Conservation (phyloP, 768 basidiomycete genomes). For the Clitopilus hobsonii region DNA sequence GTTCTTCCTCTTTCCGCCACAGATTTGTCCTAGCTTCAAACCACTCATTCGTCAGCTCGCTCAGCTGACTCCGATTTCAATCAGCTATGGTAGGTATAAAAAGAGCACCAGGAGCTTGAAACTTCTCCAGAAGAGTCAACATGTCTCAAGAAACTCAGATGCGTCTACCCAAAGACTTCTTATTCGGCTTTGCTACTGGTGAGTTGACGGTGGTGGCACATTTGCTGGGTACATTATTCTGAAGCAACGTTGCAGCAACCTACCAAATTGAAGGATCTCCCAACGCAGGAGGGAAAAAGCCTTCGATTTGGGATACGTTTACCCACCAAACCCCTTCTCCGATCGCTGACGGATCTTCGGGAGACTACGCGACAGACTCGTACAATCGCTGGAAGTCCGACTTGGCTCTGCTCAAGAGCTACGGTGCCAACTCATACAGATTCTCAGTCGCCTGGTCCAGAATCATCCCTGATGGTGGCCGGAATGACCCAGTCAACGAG, state of each 20-base stretch:
- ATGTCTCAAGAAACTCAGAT: not conserved
- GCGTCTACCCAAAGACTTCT: slow-evolving; percentile 26
- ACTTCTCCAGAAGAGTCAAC: not conserved
- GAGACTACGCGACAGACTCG: slow-evolving; percentile 67
- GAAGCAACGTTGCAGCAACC: slow-evolving; percentile 35
- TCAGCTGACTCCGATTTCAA: not conserved
- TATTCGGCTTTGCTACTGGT: slow-evolving; percentile 33
- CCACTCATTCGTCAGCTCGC: not conserved
- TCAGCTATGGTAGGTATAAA: too few species aligned
- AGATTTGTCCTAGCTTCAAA: not conserved
- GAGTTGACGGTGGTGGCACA: not conserved
- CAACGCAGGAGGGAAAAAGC: slow-evolving; percentile 47
- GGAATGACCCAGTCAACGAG: slow-evolving; percentile 58
- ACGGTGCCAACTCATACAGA: slow-evolving; percentile 68
- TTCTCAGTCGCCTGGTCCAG: slow-evolving; percentile 75
- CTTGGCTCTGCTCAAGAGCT: slow-evolving; percentile 52
- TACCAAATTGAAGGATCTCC: slow-evolving; percentile 76
- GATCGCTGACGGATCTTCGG: slow-evolving; percentile 57
- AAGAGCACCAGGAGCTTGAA: too few species aligned
- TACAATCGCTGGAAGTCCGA: slow-evolving; percentile 65
- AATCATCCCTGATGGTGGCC: slow-evolving; percentile 62
- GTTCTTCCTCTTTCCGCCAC: not conserved
- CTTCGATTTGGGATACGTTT: slow-evolving; percentile 74
- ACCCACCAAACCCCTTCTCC: slow-evolving; percentile 43
- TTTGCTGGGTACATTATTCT: not conserved